A percentile compares a stretch with the other conserved stretches of the same genome.
Conservation (phyloP, 2,329 filamentous ascomycete genomes). For the Bimuria novae-zelandiae region DNA sequence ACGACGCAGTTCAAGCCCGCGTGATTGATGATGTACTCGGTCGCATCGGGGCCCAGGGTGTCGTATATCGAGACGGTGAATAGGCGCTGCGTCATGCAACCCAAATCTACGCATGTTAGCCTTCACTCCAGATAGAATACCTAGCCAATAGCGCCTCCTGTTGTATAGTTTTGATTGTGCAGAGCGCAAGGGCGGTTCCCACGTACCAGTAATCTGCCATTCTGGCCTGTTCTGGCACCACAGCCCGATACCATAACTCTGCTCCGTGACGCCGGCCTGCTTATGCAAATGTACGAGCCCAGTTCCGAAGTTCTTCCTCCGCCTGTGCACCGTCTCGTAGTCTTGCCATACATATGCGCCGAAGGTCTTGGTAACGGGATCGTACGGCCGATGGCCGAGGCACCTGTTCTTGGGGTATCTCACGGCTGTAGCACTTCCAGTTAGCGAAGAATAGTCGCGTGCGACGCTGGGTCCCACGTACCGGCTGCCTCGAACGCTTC, state of each 20-base stretch:
- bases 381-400: constrained; percentile 80
- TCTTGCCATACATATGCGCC: constrained; percentile 82
- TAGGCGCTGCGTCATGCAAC: constrained; percentile 81
- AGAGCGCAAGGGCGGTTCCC: background rate
- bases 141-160: too few species aligned
- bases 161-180: too few species aligned
- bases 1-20: constrained; percentile 75
- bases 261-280: constrained; percentile 66
- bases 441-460: constrained; percentile 4
- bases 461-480: constrained; percentile 27
- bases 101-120: constrained; percentile 67
- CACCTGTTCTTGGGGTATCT: constrained; percentile 70
- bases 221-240: constrained; percentile 89
- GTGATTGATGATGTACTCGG: constrained; percentile 96
- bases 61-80: constrained; percentile 95
- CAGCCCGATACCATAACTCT: constrained; percentile 74
- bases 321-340: constrained; percentile 76
- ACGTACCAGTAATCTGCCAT: constrained; percentile 79
- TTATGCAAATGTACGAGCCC: constrained; percentile 84
- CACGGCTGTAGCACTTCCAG: constrained; percentile 47
- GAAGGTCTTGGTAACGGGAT: constrained; percentile 72
- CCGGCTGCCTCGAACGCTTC: constrained; percentile 75
- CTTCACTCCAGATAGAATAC: background rate
- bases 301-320: constrained; percentile 82
- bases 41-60: constrained; percentile 86